Evolutionary conservation across 805 yeast genomes (phyloP).

Genomic region (Cyberlindnera saturnus): DNA sequence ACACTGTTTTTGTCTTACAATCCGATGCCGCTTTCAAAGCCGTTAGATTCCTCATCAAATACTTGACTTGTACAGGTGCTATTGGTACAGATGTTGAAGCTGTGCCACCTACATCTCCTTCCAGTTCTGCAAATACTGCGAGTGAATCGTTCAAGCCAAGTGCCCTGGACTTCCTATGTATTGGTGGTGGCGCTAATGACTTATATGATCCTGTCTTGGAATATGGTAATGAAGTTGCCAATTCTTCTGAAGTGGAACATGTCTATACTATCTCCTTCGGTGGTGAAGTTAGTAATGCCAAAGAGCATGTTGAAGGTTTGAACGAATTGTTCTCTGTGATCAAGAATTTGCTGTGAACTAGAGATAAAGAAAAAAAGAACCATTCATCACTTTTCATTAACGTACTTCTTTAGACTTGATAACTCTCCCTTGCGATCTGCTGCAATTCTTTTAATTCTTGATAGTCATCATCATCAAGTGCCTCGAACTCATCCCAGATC

Average conservation of each 20-base stretch:
- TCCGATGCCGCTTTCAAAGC: conserved; percentile 52
- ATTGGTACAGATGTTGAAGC: conserved; percentile 22
- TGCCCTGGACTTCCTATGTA: conserved; percentile 38
- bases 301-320: conserved; percentile 58
- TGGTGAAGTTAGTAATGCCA: conserved; percentile 44
- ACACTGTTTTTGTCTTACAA: conserved; percentile 68
- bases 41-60: conserved; percentile 43
- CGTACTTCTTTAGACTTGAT: conserved; percentile 19
- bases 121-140: neutral
- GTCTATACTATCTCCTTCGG: conserved; percentile 61
- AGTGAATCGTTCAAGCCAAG: neutral
- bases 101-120: conserved; percentile 21
- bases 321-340: conserved; percentile 60
- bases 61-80: conserved; percentile 23
- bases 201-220: conserved; percentile 65
- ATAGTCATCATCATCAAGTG: conserved; percentile 40
- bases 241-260: conserved; percentile 30
- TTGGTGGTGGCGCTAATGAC: conserved; percentile 62
- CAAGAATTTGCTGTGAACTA: neutral
- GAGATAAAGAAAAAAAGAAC: too few relatives aligned
- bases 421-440: conserved; percentile 47
- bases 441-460: conserved; percentile 49
- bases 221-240: conserved; percentile 37
- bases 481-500: conserved; percentile 32
- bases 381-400: neutral